Conservation (phyloP, 208 protist genomes). For the Leishmania gerbilli region DNA sequence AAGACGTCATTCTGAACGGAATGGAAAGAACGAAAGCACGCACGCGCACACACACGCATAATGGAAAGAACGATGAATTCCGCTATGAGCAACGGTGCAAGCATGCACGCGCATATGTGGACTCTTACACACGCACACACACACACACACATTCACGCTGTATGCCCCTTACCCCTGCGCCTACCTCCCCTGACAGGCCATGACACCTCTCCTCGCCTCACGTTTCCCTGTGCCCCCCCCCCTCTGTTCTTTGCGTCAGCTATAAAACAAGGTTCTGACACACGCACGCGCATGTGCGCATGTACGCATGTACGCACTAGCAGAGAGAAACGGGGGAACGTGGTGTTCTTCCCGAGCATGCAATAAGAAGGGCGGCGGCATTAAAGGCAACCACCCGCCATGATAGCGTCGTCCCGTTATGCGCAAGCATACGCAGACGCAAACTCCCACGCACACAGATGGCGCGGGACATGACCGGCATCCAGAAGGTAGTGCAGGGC, state of each 20-base stretch:
- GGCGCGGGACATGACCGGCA: background rate
- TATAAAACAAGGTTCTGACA: background rate
- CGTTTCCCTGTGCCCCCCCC: background rate
- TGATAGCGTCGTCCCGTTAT: background rate
- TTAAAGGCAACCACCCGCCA: background rate
- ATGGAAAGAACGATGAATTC: background rate
- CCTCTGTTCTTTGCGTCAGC: background rate
- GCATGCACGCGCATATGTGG: background rate
- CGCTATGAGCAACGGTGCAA: background rate
- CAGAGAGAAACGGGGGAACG: background rate
- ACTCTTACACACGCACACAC: background rate
- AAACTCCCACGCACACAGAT: background rate
- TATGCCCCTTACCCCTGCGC: background rate
- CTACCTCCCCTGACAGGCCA: background rate
- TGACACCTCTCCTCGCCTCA: background rate
- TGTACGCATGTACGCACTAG: background rate
- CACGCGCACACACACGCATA: background rate
- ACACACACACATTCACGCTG: background rate
- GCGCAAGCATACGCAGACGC: background rate
- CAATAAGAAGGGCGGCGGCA: background rate
- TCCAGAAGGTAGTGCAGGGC: constrained; percentile 5
- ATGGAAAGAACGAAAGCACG: background rate
- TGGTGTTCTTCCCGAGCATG: background rate
- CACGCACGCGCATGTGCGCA: background rate
- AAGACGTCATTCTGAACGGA: no score